Evolutionary conservation across 345 rosid species (phyloP).

Genomic region (Hibiscus syriacus): DNA sequence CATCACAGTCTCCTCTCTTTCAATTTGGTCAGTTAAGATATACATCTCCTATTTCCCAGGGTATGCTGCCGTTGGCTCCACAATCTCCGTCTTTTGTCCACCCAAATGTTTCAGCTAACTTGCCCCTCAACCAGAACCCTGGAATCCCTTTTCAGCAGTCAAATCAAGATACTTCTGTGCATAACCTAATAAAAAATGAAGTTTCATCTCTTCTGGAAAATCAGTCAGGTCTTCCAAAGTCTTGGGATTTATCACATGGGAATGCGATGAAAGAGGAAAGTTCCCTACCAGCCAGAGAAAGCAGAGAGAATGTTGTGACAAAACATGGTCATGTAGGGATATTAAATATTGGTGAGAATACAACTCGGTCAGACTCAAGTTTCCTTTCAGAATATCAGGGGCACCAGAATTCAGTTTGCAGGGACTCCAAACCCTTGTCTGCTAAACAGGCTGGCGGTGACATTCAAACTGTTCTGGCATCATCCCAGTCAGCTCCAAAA

Average conservation of each 20-base stretch:
- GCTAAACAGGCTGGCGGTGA: constrained; percentile 39
- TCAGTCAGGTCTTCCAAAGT: no score
- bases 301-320: constrained; percentile 19
- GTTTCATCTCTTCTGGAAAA: no score
- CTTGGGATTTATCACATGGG: constrained; percentile 30
- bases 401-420: constrained; percentile 25
- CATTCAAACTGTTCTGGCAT: no score
- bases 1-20: constrained; percentile 69
- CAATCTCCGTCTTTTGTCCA: constrained; percentile 49
- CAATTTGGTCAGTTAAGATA: constrained; percentile 89
- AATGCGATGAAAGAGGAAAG: constrained; percentile 26
- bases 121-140: constrained; percentile 42
- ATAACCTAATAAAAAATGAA: background rate
- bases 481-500: constrained; percentile 21
- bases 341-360: constrained; percentile 21
- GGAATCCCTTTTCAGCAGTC: constrained; percentile 36
- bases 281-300: constrained; percentile 28
- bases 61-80: constrained; percentile 56
- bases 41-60: constrained; percentile 71
- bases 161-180: constrained; percentile 23
- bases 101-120: constrained; percentile 34
- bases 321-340: constrained; percentile 37
- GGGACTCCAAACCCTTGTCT: constrained; percentile 21
- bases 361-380: constrained; percentile 26
- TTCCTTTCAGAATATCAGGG: constrained; percentile 27